Base-by-base conservation (phyloP, 2,329 filamentous ascomycete genomes). In the Cladosporium velox region DNA sequence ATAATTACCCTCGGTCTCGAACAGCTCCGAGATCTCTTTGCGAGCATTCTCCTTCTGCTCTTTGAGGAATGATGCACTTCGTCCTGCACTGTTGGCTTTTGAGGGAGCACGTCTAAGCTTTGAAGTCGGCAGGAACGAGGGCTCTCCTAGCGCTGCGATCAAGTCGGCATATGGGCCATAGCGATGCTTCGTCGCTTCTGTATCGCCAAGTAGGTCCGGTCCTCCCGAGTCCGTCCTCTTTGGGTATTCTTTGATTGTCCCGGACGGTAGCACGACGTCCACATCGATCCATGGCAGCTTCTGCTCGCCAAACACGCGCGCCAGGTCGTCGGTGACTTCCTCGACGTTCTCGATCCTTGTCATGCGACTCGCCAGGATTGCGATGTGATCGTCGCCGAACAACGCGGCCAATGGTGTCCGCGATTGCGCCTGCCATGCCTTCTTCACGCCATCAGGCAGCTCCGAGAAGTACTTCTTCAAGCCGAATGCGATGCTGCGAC, bases 391-490 rank as follows among this genome's bases (percentile, higher is more conserved):
- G 77, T 97, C 93, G 69, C 91, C 87, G 78, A 98, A 98, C 67
- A 97, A 84, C 49, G 87, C 86, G 18, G 51, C 52, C 5, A 90
- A 87, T 60, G 72, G 84, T 71, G 84, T 84, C 71, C 84, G 78
- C 28, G 82, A 78, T 68, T 82, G 83, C 64, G 82, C 80, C 63
- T 84, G 79, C 54, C 82, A 79, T 67, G 88, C 85, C 72, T 84
- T 84, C 82, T 92, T 96, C 75, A 93, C 89, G 44, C 86, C 83
- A 64, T 90, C 86, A 26, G 93, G 88, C 62, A 99, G 84, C 79
- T 98, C 94, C 68, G 87, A 86, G 76, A 97, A 98, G 83, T 97
- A 99, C 78, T 96, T 97, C 82, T 90, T 90, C 71, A 99, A 84
- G 65, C 92, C 93, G 78, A 98, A 96, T 58, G 94, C 95, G 65